A percentile compares a stretch with the other conserved stretches of the same genome.
Evolutionary conservation across 345 rosid species (phyloP).

Genomic region (Iberis pinnata): DNA sequence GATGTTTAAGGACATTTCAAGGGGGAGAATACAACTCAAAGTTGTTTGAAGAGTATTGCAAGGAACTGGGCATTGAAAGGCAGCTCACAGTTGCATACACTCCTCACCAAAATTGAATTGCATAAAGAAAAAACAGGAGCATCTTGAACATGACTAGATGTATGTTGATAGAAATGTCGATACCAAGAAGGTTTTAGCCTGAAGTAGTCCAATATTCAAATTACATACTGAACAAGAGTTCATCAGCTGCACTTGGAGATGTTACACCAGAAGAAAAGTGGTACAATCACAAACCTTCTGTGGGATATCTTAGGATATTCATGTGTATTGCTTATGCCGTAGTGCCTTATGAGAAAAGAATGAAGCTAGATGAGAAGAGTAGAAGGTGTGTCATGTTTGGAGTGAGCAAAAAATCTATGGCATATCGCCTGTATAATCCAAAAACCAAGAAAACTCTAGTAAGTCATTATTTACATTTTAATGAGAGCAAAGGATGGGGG

Average conservation of each 20-base stretch:
- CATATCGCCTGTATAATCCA: not conserved
- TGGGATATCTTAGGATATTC: not conserved
- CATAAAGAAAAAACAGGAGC: too few species aligned
- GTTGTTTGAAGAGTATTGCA: too few species aligned
- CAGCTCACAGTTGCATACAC: too few species aligned
- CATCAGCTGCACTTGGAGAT: not conserved
- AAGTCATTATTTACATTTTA: not conserved
- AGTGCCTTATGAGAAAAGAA: not conserved
- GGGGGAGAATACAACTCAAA: too few species aligned
- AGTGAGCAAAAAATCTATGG: not conserved
- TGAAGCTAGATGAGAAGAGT: not conserved
- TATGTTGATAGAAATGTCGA: too few species aligned
- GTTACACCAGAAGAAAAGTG: not conserved
- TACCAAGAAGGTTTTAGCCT: too few species aligned
- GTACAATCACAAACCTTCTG: not conserved
- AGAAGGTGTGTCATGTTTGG: not conserved
- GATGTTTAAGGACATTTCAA: too few species aligned
- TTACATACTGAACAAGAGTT: not conserved
- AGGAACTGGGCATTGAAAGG: too few species aligned
- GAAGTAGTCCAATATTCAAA: too few species aligned
- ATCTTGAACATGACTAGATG: too few species aligned
- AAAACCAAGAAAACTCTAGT: not conserved
- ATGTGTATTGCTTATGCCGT: not conserved
- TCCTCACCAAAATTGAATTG: too few species aligned
- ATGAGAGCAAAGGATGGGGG: too few species aligned